Conservation (phyloP, 2,329 filamentous ascomycete genomes). For the Bertia moriformis region DNA sequence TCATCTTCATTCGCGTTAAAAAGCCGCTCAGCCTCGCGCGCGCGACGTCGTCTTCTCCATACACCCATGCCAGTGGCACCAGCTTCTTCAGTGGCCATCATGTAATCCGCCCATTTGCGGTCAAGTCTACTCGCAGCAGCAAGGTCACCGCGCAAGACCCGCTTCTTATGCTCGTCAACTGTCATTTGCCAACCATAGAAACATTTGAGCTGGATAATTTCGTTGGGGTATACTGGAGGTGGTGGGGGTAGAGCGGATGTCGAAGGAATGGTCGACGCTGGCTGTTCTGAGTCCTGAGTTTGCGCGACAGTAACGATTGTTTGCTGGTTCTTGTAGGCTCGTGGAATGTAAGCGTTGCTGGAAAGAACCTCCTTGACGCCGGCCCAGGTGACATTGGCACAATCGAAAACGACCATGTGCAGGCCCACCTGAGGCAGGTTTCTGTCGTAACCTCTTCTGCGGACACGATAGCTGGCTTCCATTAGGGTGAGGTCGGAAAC, state of each 20-base stretch:
- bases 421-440: conserved; percentile 45
- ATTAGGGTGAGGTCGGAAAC: conserved; percentile 74
- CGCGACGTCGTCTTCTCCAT: conserved; percentile 59
- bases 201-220: conserved; percentile 78
- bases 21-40: conserved; percentile 55
- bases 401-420: conserved; percentile 76
- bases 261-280: neutral
- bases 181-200: conserved; percentile 94
- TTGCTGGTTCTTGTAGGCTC: neutral
- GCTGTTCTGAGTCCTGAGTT: neutral
- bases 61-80: conserved; percentile 51
- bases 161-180: conserved; percentile 81
- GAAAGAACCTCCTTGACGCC: conserved; percentile 76
- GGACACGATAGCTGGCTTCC: conserved; percentile 72
- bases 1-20: neutral
- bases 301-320: neutral
- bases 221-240: conserved; percentile 47
- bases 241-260: neutral
- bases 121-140: conserved; percentile 65
- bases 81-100: conserved; percentile 81
- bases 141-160: conserved; percentile 66
- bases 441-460: conserved; percentile 34
- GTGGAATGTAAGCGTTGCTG: conserved; percentile 44
- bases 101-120: conserved; percentile 83
- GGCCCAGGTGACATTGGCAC: conserved; percentile 81